A percentile compares a stretch with the other conserved stretches of the same genome.
Evolutionary conservation across 2,329 filamentous ascomycete genomes (phyloP).

Genomic region (Curvularia sp.): DNA sequence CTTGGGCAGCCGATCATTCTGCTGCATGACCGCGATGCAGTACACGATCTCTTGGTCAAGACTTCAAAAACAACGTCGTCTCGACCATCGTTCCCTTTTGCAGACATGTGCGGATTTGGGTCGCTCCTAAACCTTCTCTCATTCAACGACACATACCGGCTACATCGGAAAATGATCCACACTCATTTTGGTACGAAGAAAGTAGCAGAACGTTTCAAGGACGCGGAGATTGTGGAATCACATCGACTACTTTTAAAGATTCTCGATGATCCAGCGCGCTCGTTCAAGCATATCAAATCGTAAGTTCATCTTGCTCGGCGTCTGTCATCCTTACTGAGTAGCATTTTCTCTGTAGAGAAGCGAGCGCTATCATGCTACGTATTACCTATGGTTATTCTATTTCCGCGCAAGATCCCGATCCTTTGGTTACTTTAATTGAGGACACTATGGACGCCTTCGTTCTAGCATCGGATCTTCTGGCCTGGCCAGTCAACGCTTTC

Average conservation of each 20-base stretch:
- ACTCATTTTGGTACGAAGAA: background rate
- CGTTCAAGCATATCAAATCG: background rate
- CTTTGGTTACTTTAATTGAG: background rate
- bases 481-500: background rate
- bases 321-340: background rate
- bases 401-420: background rate
- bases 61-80: background rate
- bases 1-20: slow-evolving; percentile 36
- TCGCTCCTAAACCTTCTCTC: background rate
- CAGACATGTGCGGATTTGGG: background rate
- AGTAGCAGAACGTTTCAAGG: background rate
- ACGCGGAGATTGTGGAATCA: background rate
- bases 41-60: background rate
- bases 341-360: background rate
- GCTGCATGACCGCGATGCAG: slow-evolving; percentile 14
- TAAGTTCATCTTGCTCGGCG: background rate
- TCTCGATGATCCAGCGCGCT: background rate
- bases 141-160: background rate
- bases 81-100: background rate
- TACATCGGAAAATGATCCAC: background rate
- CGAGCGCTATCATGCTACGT: background rate
- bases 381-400: background rate
- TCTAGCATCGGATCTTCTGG: background rate
- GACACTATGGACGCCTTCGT: background rate
- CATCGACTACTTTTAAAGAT: background rate